These are phyloP conservation scores for Mycena haematopus DNA, from an alignment of 768 basidiomycete genomes.

Conservation along the genomic window DNA sequence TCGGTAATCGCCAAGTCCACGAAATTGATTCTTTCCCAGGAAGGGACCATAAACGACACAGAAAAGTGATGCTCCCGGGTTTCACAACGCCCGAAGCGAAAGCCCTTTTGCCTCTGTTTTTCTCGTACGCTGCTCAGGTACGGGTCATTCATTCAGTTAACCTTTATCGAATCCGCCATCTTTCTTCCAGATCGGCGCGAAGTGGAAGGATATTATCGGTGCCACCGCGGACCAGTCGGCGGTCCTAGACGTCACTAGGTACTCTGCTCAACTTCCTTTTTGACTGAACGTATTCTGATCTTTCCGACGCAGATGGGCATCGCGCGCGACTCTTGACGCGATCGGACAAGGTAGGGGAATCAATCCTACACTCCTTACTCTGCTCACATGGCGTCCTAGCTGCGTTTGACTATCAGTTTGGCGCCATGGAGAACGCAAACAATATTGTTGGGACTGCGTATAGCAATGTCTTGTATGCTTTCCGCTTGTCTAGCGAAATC, in stretches of 20 bases:
- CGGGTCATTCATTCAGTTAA: constrained; percentile 14
- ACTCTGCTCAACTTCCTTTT: constrained; percentile 18
- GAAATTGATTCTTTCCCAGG: constrained; percentile 30
- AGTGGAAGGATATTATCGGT: constrained; percentile 47
- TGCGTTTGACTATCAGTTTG: constrained; percentile 59
- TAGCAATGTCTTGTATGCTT: constrained; percentile 43
- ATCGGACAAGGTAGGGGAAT: constrained; percentile 51
- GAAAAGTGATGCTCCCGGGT: constrained; percentile 53
- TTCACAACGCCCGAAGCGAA: constrained; percentile 54
- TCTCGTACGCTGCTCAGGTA: constrained; percentile 39
- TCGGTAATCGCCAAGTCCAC: not conserved
- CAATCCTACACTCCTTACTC: not conserved
- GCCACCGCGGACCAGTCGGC: constrained; percentile 36
- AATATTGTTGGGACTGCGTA: constrained; percentile 47
- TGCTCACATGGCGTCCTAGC: constrained; percentile 34
- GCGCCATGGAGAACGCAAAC: constrained; percentile 43
- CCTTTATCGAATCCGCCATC: constrained; percentile 13
- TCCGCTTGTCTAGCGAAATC: not conserved
- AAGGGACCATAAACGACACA: constrained; percentile 52
- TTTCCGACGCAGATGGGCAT: constrained; percentile 39
- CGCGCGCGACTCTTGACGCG: constrained; percentile 56
- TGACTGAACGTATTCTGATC: constrained; percentile 14
- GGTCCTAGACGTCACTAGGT: constrained; percentile 41
- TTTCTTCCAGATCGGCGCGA: constrained; percentile 40
- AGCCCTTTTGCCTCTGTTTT: constrained; percentile 49